Evolutionary conservation across 2,329 filamentous ascomycete species (phyloP).

Genomic region (Penicillium sp.): DNA sequence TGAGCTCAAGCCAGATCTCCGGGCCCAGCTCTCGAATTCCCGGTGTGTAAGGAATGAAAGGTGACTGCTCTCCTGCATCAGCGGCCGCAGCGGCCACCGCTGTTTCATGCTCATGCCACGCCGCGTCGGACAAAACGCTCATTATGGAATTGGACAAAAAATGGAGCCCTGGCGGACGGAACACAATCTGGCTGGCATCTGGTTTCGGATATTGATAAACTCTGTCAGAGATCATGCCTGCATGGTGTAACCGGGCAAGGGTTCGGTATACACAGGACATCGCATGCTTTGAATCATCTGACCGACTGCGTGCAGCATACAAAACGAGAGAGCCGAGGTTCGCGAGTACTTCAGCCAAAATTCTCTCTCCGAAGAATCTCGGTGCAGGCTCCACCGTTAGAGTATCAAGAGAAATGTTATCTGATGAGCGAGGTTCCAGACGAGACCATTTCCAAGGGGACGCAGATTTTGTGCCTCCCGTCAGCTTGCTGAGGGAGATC

Average conservation of each 20-base stretch:
- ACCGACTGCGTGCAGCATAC: constrained; percentile 31
- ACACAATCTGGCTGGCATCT: constrained; percentile 23
- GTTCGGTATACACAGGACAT: constrained; percentile 41
- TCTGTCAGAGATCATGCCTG: constrained; percentile 35
- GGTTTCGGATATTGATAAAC: constrained; percentile 36
- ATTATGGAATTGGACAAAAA: constrained; percentile 40
- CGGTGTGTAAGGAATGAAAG: constrained; percentile 34
- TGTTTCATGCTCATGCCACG: constrained; percentile 37
- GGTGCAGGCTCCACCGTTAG: constrained; percentile 22
- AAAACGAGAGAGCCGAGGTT: constrained; percentile 36
- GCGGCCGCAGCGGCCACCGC: constrained; percentile 31
- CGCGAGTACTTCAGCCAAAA: constrained; percentile 34
- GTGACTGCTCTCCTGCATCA: constrained; percentile 32
- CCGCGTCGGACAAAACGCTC: constrained; percentile 41
- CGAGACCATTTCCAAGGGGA: background rate
- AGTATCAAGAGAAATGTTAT: constrained; percentile 13
- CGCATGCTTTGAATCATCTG: constrained; percentile 29
- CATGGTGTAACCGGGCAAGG: constrained; percentile 40
- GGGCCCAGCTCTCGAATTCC: constrained; percentile 38
- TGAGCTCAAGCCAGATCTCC: constrained; percentile 44
- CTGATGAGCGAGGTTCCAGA: constrained; percentile 6
- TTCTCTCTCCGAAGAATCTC: constrained; percentile 17
- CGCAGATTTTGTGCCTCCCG: constrained; percentile 11
- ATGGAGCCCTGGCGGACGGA: constrained; percentile 39
- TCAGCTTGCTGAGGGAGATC: constrained; percentile 27